These are phyloP conservation scores for Corchorus olitorius DNA, from an alignment of 345 rosid species.

Conservation along the genomic window DNA sequence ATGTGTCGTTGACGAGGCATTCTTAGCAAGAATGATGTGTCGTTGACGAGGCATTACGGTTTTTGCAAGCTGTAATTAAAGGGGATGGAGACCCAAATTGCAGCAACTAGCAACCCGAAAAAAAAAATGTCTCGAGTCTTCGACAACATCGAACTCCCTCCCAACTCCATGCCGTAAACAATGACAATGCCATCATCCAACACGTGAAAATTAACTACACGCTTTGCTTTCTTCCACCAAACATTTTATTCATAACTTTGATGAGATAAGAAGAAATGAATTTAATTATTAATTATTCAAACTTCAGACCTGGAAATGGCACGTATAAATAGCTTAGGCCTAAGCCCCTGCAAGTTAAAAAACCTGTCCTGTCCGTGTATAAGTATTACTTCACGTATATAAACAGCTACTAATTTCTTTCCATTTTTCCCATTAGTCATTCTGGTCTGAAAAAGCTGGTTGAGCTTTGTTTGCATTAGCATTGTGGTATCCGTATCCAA, in stretches of 20 bases:
- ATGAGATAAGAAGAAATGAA: background rate
- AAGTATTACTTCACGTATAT: background rate
- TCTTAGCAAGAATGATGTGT: no score
- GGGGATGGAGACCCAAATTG: no score
- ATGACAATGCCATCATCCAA: background rate
- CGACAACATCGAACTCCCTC: no score
- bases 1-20: no score
- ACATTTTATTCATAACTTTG: background rate
- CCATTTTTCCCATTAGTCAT: background rate
- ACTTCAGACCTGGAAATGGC: background rate
- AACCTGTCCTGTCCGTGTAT: background rate
- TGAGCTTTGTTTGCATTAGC: background rate
- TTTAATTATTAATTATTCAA: background rate
- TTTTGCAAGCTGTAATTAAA: no score
- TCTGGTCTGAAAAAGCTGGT: background rate
- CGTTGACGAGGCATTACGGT: no score
- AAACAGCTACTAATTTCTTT: no score
- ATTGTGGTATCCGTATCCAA: background rate
- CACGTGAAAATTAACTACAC: background rate
- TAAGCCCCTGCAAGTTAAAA: background rate
- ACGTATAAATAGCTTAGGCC: constrained; percentile 10
- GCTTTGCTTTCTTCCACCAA: background rate
- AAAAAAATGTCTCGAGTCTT: no score
- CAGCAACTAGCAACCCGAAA: no score
- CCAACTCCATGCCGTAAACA: background rate